Conservation (phyloP, 768 basidiomycete genomes). For the Amanita pseudoporphyria region DNA sequence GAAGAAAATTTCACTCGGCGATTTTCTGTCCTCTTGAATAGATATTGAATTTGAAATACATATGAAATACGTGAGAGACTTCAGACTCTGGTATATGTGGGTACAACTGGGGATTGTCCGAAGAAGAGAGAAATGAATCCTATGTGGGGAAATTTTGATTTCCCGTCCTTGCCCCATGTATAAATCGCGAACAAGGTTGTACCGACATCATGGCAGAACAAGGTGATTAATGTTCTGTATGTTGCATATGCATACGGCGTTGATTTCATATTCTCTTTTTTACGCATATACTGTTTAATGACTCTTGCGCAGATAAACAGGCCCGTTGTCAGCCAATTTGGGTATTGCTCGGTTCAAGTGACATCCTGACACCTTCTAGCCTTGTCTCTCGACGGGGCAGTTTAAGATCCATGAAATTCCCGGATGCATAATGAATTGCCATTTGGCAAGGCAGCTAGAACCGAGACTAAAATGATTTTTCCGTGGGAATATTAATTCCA, state of each 20-base stretch:
- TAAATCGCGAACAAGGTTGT: background rate
- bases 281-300: too few species aligned
- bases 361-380: background rate
- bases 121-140: too few species aligned
- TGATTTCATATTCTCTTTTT: too few species aligned
- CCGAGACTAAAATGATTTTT: background rate
- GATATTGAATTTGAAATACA: too few species aligned
- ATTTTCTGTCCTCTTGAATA: too few species aligned
- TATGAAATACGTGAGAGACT: too few species aligned
- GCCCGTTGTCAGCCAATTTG: background rate
- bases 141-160: too few species aligned
- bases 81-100: too few species aligned
- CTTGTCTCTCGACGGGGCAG: background rate
- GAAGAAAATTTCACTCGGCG: background rate
- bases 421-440: background rate
- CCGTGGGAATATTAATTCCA: background rate
- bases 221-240: background rate
- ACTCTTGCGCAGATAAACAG: background rate
- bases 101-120: too few species aligned
- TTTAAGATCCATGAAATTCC: background rate
- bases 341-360: background rate
- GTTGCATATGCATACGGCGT: background rate
- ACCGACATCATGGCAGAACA: background rate
- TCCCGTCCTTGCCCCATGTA: too few species aligned
- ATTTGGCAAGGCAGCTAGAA: conserved; percentile 1